Percentiles rank a stretch among this genome's conserved stretches.
Evolutionary conservation across 1,284 basidiomycete genomes (phyloP).

Genomic region (Phlebopus sp.): DNA sequence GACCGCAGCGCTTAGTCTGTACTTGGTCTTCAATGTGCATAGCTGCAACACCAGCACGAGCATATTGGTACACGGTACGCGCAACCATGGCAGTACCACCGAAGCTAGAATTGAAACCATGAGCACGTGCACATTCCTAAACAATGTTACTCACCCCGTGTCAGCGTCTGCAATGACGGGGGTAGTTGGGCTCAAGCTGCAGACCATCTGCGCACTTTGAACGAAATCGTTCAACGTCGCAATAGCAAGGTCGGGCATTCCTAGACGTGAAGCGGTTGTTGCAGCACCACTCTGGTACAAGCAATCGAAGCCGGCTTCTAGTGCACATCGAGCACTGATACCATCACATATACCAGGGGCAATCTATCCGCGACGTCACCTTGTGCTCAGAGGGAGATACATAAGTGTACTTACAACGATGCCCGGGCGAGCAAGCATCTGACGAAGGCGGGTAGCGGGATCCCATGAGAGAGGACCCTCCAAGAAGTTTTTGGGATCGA

Average conservation of each 20-base stretch:
- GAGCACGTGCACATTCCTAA: background rate
- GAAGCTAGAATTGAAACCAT: conserved; percentile 42
- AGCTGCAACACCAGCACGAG: conserved; percentile 68
- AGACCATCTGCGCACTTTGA: conserved; percentile 63
- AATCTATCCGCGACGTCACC: conserved; percentile 37
- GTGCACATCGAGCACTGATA: conserved; percentile 74
- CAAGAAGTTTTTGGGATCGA: conserved; percentile 67
- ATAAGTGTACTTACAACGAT: conserved; percentile 56
- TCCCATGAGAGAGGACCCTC: conserved; percentile 66
- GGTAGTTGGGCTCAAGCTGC: conserved; percentile 55
- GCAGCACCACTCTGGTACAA: conserved; percentile 78
- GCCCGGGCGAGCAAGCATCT: conserved; percentile 73
- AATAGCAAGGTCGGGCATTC: conserved; percentile 77
- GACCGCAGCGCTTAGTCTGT: conserved; percentile 80
- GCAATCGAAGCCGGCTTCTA: conserved; percentile 75
- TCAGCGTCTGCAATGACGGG: conserved; percentile 83
- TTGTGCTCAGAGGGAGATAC: background rate
- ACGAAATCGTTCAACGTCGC: conserved; percentile 80
- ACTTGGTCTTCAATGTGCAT: conserved; percentile 85
- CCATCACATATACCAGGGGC: conserved; percentile 82
- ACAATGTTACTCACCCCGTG: conserved; percentile 50
- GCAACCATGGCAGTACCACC: conserved; percentile 77
- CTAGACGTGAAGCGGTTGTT: conserved; percentile 73
- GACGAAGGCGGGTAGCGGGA: conserved; percentile 68
- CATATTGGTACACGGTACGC: conserved; percentile 73